These are phyloP conservation scores for Yamadazyma jaroonii DNA, from an alignment of 1,139 yeast genomes.

Conservation along the genomic window DNA sequence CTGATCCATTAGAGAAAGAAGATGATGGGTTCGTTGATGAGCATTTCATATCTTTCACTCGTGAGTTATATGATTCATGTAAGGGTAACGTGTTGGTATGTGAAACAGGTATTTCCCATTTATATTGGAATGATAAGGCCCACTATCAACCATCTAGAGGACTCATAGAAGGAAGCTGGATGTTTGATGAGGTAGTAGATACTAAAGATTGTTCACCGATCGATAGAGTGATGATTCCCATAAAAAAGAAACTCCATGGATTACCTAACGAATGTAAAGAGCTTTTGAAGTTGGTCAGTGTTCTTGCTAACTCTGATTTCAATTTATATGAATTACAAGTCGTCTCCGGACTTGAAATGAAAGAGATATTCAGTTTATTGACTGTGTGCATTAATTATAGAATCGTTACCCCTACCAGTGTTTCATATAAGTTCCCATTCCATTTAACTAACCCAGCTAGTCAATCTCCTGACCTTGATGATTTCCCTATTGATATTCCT, in stretches of 20 bases:
- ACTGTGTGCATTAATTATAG: conserved; percentile 32
- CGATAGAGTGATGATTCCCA: not conserved
- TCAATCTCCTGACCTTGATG: conserved; percentile 10
- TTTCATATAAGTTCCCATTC: conserved; percentile 50
- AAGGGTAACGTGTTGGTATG: conserved; percentile 18
- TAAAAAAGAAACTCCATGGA: not conserved
- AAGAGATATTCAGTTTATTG: conserved; percentile 24
- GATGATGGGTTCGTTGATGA: too few species aligned
- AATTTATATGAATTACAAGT: conserved; percentile 41
- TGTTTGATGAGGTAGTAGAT: conserved; percentile 1
- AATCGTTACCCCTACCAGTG: conserved; percentile 38
- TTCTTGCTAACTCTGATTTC: conserved; percentile 42
- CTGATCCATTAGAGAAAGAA: too few species aligned
- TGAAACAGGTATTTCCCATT: conserved; percentile 11
- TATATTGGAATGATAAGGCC: conserved; percentile 10
- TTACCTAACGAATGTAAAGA: conserved; percentile 17
- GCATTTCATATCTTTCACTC: not conserved
- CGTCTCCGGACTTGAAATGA: conserved; percentile 34
- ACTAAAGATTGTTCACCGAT: not conserved
- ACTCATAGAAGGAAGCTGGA: conserved; percentile 12
- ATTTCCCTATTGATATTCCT: conserved; percentile 32
- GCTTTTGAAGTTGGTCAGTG: conserved; percentile 43
- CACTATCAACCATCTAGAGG: conserved; percentile 10
- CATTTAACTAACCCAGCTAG: conserved; percentile 34
- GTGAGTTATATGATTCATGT: conserved; percentile 7